Conservation (phyloP, 2,329 filamentous ascomycete genomes). For the Microascus cirrosus region DNA sequence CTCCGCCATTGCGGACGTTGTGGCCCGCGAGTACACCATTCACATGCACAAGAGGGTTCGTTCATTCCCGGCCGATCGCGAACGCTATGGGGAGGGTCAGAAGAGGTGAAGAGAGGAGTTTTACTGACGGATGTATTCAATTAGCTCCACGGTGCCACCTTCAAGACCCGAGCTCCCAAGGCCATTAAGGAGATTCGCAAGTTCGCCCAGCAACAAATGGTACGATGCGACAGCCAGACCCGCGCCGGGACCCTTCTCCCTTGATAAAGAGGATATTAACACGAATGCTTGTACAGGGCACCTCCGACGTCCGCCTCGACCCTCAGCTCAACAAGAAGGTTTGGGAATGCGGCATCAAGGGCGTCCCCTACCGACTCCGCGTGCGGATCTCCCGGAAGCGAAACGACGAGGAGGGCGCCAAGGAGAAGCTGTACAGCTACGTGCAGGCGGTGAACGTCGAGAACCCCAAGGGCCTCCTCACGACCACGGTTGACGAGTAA, state of each 20-base stretch:
- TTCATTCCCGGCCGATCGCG: slow-evolving; percentile 7
- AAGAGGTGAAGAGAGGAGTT: background rate
- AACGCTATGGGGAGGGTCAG: background rate
- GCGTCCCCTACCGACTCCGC: slow-evolving; percentile 91
- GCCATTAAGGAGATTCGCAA: slow-evolving; percentile 99
- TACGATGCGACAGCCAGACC: slow-evolving; percentile 37
- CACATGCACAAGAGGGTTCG: slow-evolving; percentile 89
- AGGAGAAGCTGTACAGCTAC: slow-evolving; percentile 99
- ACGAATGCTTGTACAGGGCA: slow-evolving; percentile 55
- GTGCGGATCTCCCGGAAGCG: slow-evolving; percentile 98
- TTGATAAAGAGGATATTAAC: background rate
- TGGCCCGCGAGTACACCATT: slow-evolving; percentile 99
- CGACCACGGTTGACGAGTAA: slow-evolving; percentile 73
- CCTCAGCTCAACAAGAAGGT: slow-evolving; percentile 99
- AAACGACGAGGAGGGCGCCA: slow-evolving; percentile 99
- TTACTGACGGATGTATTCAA: slow-evolving; percentile 21
- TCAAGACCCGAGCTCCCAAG: slow-evolving; percentile 98
- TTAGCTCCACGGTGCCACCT: slow-evolving; percentile 88
- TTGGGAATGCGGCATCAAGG: slow-evolving; percentile 99
- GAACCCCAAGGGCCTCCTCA: slow-evolving; percentile 96
- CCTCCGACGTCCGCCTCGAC: slow-evolving; percentile 93
- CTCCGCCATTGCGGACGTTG: slow-evolving; percentile 97
- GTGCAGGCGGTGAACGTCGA: slow-evolving; percentile 99
- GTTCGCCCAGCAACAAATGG: slow-evolving; percentile 92
- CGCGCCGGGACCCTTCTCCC: background rate